Percentiles rank a stretch among this genome's conserved stretches.
phyloP scores from a whole-genome alignment of 73 alveolate genomes.

The Tetrahymena elliotti region DNA sequence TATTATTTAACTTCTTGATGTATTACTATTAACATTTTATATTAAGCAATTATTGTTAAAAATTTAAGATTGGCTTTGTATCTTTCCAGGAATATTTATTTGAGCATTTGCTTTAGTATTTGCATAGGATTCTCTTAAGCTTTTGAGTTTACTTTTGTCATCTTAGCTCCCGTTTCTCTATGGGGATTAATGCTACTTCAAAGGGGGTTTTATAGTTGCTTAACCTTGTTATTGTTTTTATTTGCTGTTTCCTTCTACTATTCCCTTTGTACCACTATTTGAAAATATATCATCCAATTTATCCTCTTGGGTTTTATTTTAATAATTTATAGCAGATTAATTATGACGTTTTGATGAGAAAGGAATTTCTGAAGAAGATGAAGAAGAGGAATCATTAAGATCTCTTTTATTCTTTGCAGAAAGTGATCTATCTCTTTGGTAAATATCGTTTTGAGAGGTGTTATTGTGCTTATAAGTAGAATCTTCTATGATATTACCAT shows the following conservation, averaged over 20 bases:
- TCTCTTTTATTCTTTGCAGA: neutral
- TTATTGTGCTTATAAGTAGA: neutral
- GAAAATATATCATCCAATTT: neutral
- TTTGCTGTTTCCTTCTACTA: neutral
- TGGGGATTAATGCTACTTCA: neutral
- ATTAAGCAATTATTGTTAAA: neutral
- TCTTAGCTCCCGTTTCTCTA: neutral
- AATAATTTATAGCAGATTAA: neutral
- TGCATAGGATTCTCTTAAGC: neutral
- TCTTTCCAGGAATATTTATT: neutral
- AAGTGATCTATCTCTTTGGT: neutral
- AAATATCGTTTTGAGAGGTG: neutral
- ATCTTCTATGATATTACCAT: neutral
- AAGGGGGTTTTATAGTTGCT: neutral
- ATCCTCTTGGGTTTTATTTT: neutral
- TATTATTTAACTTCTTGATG: neutral
- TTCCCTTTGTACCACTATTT: neutral
- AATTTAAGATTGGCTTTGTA: neutral
- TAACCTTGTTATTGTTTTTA: neutral
- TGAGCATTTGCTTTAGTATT: neutral
- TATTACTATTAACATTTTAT: neutral
- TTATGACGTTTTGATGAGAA: neutral
- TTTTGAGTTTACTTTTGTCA: neutral
- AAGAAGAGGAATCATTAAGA: neutral
- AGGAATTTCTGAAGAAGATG: neutral